phyloP scores from a whole-genome alignment of 306 rosid species.

The Acmispon strigosus region DNA sequence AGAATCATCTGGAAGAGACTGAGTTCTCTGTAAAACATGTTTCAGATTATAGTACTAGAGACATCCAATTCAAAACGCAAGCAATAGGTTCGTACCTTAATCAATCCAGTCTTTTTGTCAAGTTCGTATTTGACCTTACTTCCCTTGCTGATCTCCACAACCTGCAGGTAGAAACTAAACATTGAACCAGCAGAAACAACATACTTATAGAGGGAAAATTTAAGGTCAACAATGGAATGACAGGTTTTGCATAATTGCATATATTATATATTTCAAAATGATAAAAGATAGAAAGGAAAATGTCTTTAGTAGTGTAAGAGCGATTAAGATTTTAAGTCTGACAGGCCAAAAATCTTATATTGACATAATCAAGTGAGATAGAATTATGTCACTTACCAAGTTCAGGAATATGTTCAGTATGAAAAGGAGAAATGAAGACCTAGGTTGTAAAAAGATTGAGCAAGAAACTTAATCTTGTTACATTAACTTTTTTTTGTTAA shows the following conservation, averaged over 20 bases:
- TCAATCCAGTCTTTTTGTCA: slow-evolving; percentile 94
- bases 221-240: neutral
- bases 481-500: neutral
- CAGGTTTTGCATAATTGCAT: neutral
- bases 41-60: neutral
- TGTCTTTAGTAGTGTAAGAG: neutral
- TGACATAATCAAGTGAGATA: neutral
- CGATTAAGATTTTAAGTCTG: neutral
- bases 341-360: neutral
- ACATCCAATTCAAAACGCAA: neutral
- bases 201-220: neutral
- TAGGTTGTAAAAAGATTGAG: neutral
- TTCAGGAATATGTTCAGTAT: neutral
- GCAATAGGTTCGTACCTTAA: slow-evolving; percentile 47
- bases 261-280: neutral
- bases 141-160: slow-evolving; percentile 90
- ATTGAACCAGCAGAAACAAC: slow-evolving; percentile 20
- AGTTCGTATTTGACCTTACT: slow-evolving; percentile 97
- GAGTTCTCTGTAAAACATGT: neutral
- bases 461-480: neutral
- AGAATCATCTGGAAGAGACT: neutral
- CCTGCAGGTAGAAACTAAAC: slow-evolving; percentile 43
- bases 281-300: neutral
- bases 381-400: neutral
- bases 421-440: neutral